These are phyloP conservation scores for Plantago coronopus DNA, from an alignment of 305 asterid species.

Conservation along the genomic window DNA sequence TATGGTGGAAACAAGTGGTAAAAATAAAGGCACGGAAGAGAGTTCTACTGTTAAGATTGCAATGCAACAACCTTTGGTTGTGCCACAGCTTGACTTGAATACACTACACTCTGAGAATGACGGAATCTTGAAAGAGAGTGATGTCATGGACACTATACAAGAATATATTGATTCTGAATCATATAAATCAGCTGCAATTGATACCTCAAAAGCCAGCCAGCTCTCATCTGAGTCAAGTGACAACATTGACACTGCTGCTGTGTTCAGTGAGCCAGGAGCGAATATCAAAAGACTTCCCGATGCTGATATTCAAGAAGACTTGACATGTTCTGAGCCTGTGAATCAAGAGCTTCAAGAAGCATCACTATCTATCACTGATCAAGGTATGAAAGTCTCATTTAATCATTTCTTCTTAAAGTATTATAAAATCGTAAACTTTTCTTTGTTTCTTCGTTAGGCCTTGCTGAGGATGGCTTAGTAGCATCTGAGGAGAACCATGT, in stretches of 20 bases:
- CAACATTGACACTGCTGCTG: slow-evolving; percentile 11
- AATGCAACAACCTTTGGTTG: background rate
- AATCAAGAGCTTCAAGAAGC: background rate
- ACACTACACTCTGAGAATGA: slow-evolving; percentile 3
- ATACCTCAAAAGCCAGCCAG: slow-evolving; percentile 15
- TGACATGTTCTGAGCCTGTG: slow-evolving; percentile 17
- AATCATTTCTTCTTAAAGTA: no score
- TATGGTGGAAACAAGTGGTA: no score
- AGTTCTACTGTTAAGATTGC: slow-evolving; percentile 21
- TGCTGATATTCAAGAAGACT: slow-evolving; percentile 16
- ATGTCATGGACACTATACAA: slow-evolving; percentile 37
- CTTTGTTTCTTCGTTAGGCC: slow-evolving; percentile 6
- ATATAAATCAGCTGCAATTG: slow-evolving; percentile 24
- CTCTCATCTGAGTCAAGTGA: background rate
- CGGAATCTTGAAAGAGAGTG: slow-evolving; percentile 36
- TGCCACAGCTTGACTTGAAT: no score
- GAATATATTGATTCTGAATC: slow-evolving; percentile 43
- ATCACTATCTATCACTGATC: background rate
- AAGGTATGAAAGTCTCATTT: background rate
- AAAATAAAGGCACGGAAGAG: slow-evolving; percentile 22
- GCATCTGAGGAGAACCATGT: slow-evolving; percentile 15
- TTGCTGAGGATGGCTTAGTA: background rate
- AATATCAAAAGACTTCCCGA: slow-evolving; percentile 9
- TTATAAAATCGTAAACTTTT: no score
- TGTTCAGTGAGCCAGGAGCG: background rate